A percentile compares a stretch with the other conserved stretches of the same genome.
These are phyloP conservation scores for Ogataea thermomethanolica DNA, from an alignment of 805 yeast genomes.

Conservation along the genomic window DNA sequence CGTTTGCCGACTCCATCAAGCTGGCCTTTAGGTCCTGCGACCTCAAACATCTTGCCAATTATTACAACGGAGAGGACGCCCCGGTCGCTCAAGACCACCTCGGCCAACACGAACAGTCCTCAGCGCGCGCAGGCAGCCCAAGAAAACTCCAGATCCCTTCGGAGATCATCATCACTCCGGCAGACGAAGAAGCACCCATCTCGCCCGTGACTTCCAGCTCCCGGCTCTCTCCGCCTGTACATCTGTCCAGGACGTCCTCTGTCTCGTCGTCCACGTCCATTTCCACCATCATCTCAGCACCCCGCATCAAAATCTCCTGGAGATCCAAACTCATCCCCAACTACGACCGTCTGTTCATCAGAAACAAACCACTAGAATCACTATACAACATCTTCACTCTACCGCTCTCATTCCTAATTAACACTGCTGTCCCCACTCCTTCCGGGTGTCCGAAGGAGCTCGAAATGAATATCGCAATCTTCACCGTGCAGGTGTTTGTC, in stretches of 20 bases:
- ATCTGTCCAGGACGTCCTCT: slow-evolving; percentile 10
- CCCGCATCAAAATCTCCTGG: slow-evolving; percentile 8
- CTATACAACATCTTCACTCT: slow-evolving; percentile 21
- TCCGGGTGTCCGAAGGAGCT: slow-evolving; percentile 18
- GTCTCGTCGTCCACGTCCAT: slow-evolving; percentile 10
- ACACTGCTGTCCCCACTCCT: slow-evolving; percentile 29
- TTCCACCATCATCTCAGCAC: slow-evolving; percentile 14
- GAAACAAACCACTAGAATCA: slow-evolving; percentile 22
- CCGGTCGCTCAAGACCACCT: not conserved
- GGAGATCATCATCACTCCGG: slow-evolving; percentile 15
- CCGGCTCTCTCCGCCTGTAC: slow-evolving; percentile 3
- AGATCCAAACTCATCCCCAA: slow-evolving; percentile 17
- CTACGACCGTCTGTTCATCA: slow-evolving; percentile 7
- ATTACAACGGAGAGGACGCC: slow-evolving; percentile 2
- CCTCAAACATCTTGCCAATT: slow-evolving; percentile 11
- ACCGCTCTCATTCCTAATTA: slow-evolving; percentile 27
- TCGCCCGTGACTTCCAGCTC: slow-evolving; percentile 1
- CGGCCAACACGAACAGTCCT: no score
- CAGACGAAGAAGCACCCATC: slow-evolving; percentile 3
- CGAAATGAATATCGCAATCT: slow-evolving; percentile 22
- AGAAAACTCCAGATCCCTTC: slow-evolving; percentile 5
- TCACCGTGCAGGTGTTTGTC: slow-evolving; percentile 29
- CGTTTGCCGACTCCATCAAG: slow-evolving; percentile 32
- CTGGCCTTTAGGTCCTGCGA: slow-evolving; percentile 25
- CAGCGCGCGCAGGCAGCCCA: no score